Evolutionary conservation across 2,329 filamentous ascomycete species (phyloP), one percentile per base, ranked within the genome.

Genomic region (Colletotrichum sidae): DNA sequence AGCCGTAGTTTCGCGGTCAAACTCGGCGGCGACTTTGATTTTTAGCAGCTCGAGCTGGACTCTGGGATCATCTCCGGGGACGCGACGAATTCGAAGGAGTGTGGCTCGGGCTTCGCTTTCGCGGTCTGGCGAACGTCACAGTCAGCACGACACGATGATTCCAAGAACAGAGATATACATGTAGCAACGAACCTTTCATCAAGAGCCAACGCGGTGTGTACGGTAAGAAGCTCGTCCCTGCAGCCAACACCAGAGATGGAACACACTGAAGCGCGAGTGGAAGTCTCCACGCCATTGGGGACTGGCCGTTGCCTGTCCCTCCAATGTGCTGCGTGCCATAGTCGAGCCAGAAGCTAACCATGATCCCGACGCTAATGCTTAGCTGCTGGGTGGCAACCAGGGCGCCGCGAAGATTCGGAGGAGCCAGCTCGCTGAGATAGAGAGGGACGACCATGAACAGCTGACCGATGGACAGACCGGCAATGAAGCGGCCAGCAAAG

Each of bases 241-340:
- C 65, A 7, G 84, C 78, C 1, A 90, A 79, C 41, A 90, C 79
- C 11, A 88, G 68, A 2, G 86, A 83, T 73, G 86, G 89, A 1
- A 60, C 51, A 4, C 50, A 55, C 69, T 86, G 83, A 15, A 85
- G 67, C 1, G 77, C 81, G 52, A 85, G 78, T 0, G 83, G 83
- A 11, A 85, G 77, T 10, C 83, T 76, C 74, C 83, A 86, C 4
- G 81, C 70, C 1, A 73, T 74, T 11, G 77, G 67, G 11, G 78
- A 81, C 64, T 84, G 82, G 0, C 81, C 82, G 0, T 75, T 75
- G 5, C 81, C 75, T 1, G 78, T 75, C 15, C 83, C 82, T 6
- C 77, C 77, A 8, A 80, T 79, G 55, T 77, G 79, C 52, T 78
- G 73, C 4, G 78, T 81, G 5, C 76, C 78, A 42, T 79, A 81